Evolutionary conservation across 441 rosid genomes (phyloP).

Genomic region (Isatis lusitanica): DNA sequence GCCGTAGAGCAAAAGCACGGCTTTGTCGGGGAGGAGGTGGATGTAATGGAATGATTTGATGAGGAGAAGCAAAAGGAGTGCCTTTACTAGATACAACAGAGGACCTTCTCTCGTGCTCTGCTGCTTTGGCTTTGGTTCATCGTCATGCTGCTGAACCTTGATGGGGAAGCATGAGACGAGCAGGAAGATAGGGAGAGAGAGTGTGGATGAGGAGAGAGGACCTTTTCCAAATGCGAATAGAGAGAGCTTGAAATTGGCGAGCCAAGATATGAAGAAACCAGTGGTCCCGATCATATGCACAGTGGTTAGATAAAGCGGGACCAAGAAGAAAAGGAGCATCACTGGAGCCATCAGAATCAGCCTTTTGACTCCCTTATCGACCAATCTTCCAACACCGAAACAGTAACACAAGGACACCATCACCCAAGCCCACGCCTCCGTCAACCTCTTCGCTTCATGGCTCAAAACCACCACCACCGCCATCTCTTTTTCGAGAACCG

Average conservation of each 20-base stretch:
- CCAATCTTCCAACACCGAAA: background rate
- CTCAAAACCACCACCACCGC: background rate
- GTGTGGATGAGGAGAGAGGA: conserved; percentile 1
- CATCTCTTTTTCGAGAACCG: background rate
- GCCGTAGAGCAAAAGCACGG: conserved; percentile 2
- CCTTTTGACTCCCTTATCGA: background rate
- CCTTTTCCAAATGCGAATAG: background rate
- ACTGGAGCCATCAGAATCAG: background rate
- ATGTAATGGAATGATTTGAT: background rate
- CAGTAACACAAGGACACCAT: conserved; percentile 8
- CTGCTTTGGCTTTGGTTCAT: background rate
- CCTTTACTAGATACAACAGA: background rate
- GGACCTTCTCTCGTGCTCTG: background rate
- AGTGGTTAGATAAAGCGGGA: background rate
- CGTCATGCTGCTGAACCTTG: background rate
- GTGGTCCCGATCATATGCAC: conserved; percentile 9
- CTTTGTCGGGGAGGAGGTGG: background rate
- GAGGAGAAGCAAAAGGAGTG: background rate
- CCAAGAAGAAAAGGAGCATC: background rate
- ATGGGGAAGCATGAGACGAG: conserved; percentile 11
- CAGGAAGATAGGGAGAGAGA: background rate
- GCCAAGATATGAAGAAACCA: conserved; percentile 9
- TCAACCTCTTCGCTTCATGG: background rate
- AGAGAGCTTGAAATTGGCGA: conserved; percentile 12
- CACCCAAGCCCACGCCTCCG: background rate